Conservation (phyloP, 257 asterid genomes). For the Solanum tarijense region DNA sequence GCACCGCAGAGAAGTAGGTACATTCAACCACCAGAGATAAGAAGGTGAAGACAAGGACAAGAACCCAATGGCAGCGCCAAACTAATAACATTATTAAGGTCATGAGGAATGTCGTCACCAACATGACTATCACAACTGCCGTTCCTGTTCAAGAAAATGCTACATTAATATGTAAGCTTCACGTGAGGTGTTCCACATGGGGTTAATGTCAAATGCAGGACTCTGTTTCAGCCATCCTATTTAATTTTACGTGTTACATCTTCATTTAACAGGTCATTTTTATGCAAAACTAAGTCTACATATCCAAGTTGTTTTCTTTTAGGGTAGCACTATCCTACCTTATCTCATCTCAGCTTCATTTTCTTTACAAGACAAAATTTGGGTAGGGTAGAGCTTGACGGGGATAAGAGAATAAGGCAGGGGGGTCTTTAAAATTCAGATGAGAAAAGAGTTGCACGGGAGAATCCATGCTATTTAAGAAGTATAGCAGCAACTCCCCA, state of each 20-base stretch:
- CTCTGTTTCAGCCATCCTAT: not conserved
- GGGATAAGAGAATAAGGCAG: not conserved
- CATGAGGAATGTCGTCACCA: constrained; percentile 90
- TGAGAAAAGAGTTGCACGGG: not conserved
- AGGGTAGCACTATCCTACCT: not conserved
- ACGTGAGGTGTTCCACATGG: not conserved
- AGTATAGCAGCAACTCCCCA: constrained; percentile 1
- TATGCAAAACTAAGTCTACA: not conserved
- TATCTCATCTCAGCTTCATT: not conserved
- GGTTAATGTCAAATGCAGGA: not conserved
- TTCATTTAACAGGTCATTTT: not conserved
- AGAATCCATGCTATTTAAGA: constrained; percentile 8
- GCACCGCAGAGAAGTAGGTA: constrained; percentile 79
- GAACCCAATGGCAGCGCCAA: constrained; percentile 93
- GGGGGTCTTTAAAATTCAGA: not conserved
- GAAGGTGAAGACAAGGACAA: constrained; percentile 63
- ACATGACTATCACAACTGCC: constrained; percentile 92
- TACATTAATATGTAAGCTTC: not conserved
- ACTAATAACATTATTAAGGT: constrained; percentile 75
- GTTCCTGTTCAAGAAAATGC: constrained; percentile 49
- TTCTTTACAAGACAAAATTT: not conserved
- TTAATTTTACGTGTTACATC: not conserved
- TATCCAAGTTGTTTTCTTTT: not conserved
- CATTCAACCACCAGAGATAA: constrained; percentile 68
- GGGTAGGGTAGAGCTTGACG: not conserved